These are phyloP conservation scores for Blastomyces parvus DNA, from an alignment of 2,329 filamentous ascomycete species.

Conservation along the genomic window DNA sequence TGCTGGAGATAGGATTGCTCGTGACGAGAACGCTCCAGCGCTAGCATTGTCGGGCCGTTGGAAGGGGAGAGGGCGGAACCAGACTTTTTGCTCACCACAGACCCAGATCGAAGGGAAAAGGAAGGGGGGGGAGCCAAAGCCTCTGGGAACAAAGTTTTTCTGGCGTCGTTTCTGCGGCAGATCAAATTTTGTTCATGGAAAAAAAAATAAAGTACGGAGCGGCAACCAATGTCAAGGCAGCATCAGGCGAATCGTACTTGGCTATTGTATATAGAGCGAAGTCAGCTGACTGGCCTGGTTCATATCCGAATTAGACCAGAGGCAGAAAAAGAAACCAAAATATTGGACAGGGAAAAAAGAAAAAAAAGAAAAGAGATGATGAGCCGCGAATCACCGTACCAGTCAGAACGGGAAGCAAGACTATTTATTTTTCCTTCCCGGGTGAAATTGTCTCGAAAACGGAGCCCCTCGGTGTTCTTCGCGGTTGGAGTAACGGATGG, in stretches of 20 bases:
- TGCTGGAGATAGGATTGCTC: constrained; percentile 15
- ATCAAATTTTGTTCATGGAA: background rate
- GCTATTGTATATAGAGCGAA: background rate
- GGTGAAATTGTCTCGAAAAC: background rate
- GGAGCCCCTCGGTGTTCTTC: no score
- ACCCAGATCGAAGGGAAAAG: background rate
- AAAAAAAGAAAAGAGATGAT: background rate
- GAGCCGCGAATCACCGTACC: background rate
- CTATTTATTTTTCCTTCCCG: background rate
- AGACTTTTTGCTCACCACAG: background rate
- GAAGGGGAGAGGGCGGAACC: background rate
- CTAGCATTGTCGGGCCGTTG: constrained; percentile 14
- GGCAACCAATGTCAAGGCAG: constrained; percentile 3
- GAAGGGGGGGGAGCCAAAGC: background rate
- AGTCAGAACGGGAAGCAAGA: background rate
- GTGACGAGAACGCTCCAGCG: constrained; percentile 14
- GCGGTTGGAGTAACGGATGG: background rate
- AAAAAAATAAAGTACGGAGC: background rate
- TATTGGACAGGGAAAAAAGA: background rate
- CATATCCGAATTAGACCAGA: constrained; percentile 3
- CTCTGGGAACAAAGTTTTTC: background rate
- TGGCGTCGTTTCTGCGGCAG: background rate
- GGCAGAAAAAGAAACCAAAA: constrained; percentile 6
- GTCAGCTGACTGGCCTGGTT: constrained; percentile 8
- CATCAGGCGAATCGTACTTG: constrained; percentile 1